Conservation (phyloP, 163 green algal genomes). For the Scenedesmus sp. region DNA sequence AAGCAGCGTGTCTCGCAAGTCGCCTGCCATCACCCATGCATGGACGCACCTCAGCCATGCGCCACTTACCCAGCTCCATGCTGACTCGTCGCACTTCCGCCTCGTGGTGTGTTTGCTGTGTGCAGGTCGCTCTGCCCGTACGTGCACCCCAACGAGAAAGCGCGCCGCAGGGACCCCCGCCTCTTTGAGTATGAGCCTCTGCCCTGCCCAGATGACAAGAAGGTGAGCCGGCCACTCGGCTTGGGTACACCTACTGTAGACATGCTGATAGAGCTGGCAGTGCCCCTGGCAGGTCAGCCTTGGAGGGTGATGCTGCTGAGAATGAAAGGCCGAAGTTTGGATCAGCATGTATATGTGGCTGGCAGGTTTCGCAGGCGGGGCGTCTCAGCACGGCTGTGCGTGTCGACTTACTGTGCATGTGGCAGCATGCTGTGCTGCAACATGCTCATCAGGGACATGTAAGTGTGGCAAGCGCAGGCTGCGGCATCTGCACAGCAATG, state of each 20-base stretch:
- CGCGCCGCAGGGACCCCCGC: slow-evolving; percentile 81
- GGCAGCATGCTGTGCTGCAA: neutral
- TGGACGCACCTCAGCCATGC: neutral
- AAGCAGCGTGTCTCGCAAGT: neutral
- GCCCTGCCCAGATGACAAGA: slow-evolving; percentile 93
- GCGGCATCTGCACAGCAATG: neutral
- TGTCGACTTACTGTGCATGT: neutral
- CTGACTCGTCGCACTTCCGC: neutral
- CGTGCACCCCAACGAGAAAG: slow-evolving; percentile 76
- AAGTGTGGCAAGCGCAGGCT: no score
- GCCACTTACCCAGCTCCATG: neutral
- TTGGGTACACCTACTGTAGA: no score
- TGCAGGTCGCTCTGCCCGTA: slow-evolving; percentile 88
- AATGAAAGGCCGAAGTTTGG: no score
- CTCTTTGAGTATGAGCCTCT: slow-evolving; percentile 85
- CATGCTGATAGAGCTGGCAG: no score
- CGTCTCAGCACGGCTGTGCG: no score
- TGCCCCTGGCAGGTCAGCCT: no score
- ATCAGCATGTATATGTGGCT: no score
- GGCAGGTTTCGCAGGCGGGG: no score
- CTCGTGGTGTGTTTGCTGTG: neutral
- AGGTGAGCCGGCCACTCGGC: slow-evolving; percentile 46
- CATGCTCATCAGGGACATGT: no score
- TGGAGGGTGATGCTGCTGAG: no score
- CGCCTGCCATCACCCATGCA: neutral